Conservation (phyloP, 2,329 filamentous ascomycete species). For the Alternaria infectoria region DNA sequence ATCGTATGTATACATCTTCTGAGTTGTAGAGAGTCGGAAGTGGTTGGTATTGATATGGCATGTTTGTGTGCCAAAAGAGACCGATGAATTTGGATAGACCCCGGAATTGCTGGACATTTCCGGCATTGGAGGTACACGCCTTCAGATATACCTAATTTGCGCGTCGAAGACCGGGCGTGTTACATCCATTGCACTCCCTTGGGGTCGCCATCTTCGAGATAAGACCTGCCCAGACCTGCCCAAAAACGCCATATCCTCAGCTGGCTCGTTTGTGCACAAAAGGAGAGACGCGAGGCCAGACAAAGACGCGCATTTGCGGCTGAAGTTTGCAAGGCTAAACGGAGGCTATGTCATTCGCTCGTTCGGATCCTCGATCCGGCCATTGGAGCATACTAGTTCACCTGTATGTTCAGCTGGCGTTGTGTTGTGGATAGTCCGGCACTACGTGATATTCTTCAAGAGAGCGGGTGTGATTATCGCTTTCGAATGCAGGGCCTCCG, state of each 20-base stretch:
- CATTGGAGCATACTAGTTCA: neutral
- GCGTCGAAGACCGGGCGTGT: rapidly evolving
- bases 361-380: neutral
- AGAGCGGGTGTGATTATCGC: neutral
- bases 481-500: neutral
- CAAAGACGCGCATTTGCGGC: neutral
- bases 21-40: neutral
- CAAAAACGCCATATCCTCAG: neutral
- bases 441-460: neutral
- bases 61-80: neutral
- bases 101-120: no score
- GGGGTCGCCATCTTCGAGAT: neutral
- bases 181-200: neutral
- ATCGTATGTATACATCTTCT: neutral
- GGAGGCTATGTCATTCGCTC: neutral
- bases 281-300: neutral
- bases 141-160: neutral
- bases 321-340: neutral
- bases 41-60: neutral
- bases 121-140: neutral
- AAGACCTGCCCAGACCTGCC: neutral
- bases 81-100: no score
- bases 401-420: neutral
- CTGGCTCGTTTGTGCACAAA: neutral
- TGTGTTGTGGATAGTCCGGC: neutral